Evolutionary conservation across 306 rosid species (phyloP).

Genomic region (Lablab purpureus): DNA sequence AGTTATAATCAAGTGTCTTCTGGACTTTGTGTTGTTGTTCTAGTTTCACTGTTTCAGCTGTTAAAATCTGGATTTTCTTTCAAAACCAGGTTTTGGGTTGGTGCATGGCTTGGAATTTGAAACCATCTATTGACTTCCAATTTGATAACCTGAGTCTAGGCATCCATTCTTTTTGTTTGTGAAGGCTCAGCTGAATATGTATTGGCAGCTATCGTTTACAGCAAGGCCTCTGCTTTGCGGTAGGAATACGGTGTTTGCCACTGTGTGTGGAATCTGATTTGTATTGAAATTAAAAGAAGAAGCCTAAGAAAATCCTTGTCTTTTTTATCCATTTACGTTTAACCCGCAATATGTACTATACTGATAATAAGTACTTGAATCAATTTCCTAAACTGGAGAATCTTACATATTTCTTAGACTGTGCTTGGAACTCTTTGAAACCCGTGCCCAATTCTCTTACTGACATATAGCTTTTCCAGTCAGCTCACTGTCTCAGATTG

Average conservation of each 20-base stretch:
- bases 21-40: not conserved
- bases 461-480: constrained; percentile 39
- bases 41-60: constrained; percentile 19
- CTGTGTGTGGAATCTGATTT: constrained; percentile 28
- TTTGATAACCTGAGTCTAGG: constrained; percentile 14
- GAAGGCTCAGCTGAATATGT: constrained; percentile 30
- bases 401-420: constrained; percentile 7
- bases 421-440: constrained; percentile 39
- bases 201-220: constrained; percentile 27
- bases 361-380: constrained; percentile 25
- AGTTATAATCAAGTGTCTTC: constrained; percentile 5
- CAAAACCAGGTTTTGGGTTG: constrained; percentile 18
- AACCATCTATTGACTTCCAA: constrained; percentile 13
- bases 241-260: constrained; percentile 23
- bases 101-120: constrained; percentile 7
- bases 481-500: constrained; percentile 37
- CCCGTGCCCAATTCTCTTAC: constrained; percentile 38
- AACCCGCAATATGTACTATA: constrained; percentile 8
- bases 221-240: constrained; percentile 37
- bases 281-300: constrained; percentile 2
- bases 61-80: constrained; percentile 1
- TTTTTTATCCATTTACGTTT: constrained; percentile 24
- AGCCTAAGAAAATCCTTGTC: not conserved
- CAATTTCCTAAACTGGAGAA: constrained; percentile 23
- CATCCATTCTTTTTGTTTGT: not conserved